These are phyloP conservation scores for Cryptomeria japonica DNA, from an alignment of 75 land plant genomes.

Conservation along the genomic window DNA sequence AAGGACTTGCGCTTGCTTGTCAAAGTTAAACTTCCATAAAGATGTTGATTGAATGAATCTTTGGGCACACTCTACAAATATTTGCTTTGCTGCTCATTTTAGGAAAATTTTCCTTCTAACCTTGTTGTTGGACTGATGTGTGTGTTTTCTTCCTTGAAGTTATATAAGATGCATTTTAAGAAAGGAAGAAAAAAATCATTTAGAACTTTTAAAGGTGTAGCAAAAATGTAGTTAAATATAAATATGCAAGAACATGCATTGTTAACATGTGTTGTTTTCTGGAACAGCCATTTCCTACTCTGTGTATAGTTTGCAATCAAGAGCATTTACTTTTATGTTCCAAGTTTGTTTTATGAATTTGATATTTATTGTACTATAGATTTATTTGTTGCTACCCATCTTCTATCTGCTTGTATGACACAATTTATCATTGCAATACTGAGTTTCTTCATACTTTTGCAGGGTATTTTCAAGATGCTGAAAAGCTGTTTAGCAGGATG, in stretches of 20 bases:
- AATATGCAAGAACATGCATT: neutral
- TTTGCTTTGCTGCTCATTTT: neutral
- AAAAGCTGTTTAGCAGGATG: conserved; percentile 60
- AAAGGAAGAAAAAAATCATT: neutral
- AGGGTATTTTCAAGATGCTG: conserved; percentile 46
- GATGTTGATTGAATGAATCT: neutral
- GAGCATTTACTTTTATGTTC: too few relatives aligned
- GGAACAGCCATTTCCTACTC: neutral
- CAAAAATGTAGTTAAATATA: neutral
- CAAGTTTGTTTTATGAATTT: neutral
- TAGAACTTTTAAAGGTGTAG: neutral
- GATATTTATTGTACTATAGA: neutral
- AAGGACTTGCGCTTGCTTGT: neutral
- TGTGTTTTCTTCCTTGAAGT: neutral
- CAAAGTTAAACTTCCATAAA: neutral
- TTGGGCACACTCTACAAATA: neutral
- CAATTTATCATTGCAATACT: neutral
- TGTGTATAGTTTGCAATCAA: neutral
- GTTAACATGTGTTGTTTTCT: neutral
- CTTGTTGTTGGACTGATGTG: neutral
- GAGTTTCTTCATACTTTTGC: neutral
- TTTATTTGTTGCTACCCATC: neutral
- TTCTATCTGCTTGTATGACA: neutral
- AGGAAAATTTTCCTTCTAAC: neutral
- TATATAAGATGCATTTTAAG: neutral